Base-by-base conservation (phyloP, 352 stramenopile species). In the Phytophthora aleatoria region DNA sequence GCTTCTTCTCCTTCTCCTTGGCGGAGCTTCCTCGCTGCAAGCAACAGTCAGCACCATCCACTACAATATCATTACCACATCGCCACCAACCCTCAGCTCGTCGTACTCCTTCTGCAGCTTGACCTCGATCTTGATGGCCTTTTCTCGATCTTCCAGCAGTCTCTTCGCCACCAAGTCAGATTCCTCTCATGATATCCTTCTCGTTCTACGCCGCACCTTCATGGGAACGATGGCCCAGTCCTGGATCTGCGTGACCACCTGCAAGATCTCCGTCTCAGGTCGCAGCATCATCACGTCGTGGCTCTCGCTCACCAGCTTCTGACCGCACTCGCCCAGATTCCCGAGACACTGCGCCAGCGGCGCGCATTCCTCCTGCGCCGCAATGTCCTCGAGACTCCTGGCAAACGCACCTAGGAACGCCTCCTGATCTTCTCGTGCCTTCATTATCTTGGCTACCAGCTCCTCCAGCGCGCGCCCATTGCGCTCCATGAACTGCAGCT, bases 61-160 rank as follows among this genome's bases (percentile, higher is more conserved):
- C 35, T 28, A 15, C 10, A 44, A 6, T 45, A 5, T 39, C 33
- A 30, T 42, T 2, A 39, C 44, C 45, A 47, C 47, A 24, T 44
- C 24, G 3, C 2, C 26, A 71, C 53, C n/a, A 59, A 90, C 79
- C 53, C 50, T 72, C 12, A 85, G 66, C 7, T 91, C 85, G 15
- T 94, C 82, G 38, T 87, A 89, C 59, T 95, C 87, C 44, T 84
- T 88, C 44, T 94, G 83, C 10, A 95, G 58, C 49, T 92, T 92
- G 1, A 53, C 53, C 24, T 92, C 77, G 30, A 90, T 90, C 70
- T 93, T 94, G 38, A 91, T 71, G 3, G 79, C 80, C 53, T 94
- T 95, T 13, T 94, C 87, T 0, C 87, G 77, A 60, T 95, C 87
- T 48, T 94, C 87, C 28, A 94, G 50, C n/a, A 95, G 51, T 30